Conservation (phyloP, 164 flowering plant genomes). For the Vitis rotundifolia region DNA sequence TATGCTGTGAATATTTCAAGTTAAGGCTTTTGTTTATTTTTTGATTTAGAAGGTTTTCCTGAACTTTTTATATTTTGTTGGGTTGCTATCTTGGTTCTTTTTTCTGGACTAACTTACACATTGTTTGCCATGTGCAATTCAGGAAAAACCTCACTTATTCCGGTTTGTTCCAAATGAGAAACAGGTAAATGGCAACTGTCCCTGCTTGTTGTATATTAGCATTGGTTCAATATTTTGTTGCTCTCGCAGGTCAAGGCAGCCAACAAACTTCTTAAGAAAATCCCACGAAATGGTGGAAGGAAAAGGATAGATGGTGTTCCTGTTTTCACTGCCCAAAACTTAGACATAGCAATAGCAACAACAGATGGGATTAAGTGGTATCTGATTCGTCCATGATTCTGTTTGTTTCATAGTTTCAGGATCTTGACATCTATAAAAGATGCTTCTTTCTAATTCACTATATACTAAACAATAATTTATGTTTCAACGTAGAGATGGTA, state of each 20-base stretch:
- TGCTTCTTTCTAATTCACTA: neutral
- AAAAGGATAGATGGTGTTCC: conserved; percentile 82
- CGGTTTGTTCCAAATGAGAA: conserved; percentile 88
- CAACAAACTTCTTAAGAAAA: conserved; percentile 69
- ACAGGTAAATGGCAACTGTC: conserved; percentile 49
- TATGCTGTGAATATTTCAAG: too few relatives aligned
- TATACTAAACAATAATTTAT: too few relatives aligned
- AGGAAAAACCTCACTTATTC: conserved; percentile 90
- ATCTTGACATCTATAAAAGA: neutral
- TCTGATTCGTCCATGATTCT: too few relatives aligned
- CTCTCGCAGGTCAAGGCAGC: conserved; percentile 80
- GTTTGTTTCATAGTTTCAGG: neutral
- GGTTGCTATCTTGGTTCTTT: neutral
- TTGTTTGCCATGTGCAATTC: conserved; percentile 25
- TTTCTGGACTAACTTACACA: conserved; percentile 1
- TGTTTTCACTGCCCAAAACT: conserved; percentile 88
- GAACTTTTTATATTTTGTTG: neutral
- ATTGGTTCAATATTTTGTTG: conserved; percentile 4
- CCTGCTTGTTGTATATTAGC: conserved; percentile 1
- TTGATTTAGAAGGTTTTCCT: neutral
- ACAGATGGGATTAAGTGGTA: conserved; percentile 87
- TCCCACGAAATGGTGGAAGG: conserved; percentile 40
- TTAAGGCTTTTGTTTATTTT: too few relatives aligned
- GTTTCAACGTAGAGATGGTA: too few relatives aligned
- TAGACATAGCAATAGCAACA: conserved; percentile 93